Conservation (phyloP, 2,329 filamentous ascomycete genomes). For the Hirsutella minnesotensis region DNA sequence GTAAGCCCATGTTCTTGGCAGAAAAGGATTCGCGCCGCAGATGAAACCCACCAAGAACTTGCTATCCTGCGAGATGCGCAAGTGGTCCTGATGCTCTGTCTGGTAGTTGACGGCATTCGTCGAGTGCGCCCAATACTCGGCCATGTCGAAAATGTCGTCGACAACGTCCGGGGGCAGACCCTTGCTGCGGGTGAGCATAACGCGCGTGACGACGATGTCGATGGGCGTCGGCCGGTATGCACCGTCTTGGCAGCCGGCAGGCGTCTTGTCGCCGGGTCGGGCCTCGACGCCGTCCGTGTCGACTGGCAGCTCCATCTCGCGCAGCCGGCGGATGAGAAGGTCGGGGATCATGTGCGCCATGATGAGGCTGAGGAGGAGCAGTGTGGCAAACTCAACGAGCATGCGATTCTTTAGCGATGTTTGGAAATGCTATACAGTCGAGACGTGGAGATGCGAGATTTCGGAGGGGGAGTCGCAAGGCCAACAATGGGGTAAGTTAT, state of each 20-base stretch:
- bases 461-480: no score
- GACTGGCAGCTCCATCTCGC: background rate
- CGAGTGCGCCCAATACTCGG: constrained; percentile 51
- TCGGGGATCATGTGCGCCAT: constrained; percentile 17
- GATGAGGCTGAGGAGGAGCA: constrained; percentile 8
- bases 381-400: constrained; percentile 5
- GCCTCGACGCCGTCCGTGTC: background rate
- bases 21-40: no score
- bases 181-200: constrained; percentile 30
- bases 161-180: constrained; percentile 42
- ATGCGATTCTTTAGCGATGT: background rate
- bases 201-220: constrained; percentile 38
- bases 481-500: no score
- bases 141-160: constrained; percentile 43
- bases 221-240: constrained; percentile 21
- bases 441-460: no score
- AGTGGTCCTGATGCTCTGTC: constrained; percentile 8
- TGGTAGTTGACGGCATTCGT: constrained; percentile 18
- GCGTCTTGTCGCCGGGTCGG: background rate
- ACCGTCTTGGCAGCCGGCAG: background rate
- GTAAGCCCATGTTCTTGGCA: no score
- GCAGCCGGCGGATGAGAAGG: constrained; percentile 9
- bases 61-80: constrained; percentile 16
- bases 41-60: constrained; percentile 20
- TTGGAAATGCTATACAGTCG: no score